Base-by-base conservation (phyloP, 352 stramenopile genomes). In the Globisporangium camurandrum region DNA sequence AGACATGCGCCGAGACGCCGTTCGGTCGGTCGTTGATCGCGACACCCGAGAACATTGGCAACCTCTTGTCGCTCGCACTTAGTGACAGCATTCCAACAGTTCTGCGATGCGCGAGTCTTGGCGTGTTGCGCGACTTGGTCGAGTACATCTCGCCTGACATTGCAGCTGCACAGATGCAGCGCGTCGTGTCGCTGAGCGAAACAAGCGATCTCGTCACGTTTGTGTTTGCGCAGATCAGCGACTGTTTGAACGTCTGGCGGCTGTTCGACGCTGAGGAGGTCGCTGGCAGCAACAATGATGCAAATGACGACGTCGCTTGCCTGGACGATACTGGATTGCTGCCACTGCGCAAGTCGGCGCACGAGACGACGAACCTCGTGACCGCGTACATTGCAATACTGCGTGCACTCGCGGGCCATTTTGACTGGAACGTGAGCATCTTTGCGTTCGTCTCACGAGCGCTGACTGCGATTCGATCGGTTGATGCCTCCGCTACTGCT, bases 11-110 rank as follows among this genome's bases (percentile, higher is more conserved):
- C 2, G 69, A 86, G 28, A 83, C 75, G 0, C 42, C 54, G 5
- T 85, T 81, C 59, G 69, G 75, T 2, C 63, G 71, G 36, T 66
- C 64, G 7, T 53, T 83, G 28, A 74, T 88, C 33, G 61, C 65
- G 1, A 86, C 67, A 22, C 60, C 65, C 10, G 72, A 80, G 52
- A 87, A 88, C 38, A 57, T 88, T 26, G 61, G 63, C 10, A 71
- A 87, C 43, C 46, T 92, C 8, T 66, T 89, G 12, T 64, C 66
- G n/a, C 34, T 89, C 2, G 71, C 71, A 1, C 74, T 89, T 31
- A 57, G 82, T 24, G 57, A 69, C 2, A 51, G 51, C n/a, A 51
- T 75, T 4, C 50, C 80, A 2, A 55, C 73, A 17, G 75, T 86
- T 53, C 64, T 78, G 17, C 64, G 66, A 20, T 76, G 71, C 36